Conservation (phyloP, 2,329 filamentous ascomycete genomes). For the Tolypocladium paradoxum region DNA sequence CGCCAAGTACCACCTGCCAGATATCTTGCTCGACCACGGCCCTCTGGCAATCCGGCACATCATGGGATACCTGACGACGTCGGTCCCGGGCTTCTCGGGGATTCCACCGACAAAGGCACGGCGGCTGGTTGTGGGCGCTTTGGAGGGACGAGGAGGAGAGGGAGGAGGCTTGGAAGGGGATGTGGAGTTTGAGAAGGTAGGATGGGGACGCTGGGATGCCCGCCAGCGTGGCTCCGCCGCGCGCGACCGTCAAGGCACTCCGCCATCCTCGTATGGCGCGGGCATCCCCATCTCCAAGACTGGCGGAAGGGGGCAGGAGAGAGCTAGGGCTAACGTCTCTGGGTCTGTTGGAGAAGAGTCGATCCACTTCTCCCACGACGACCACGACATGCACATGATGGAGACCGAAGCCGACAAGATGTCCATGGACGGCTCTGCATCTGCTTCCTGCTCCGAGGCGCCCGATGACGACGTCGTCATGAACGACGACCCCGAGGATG, state of each 20-base stretch:
- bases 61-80: slow-evolving; percentile 87
- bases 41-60: slow-evolving; percentile 90
- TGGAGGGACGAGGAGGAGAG: slow-evolving; percentile 67
- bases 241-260: slow-evolving; percentile 32
- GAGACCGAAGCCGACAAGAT: slow-evolving; percentile 91
- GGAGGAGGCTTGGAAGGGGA: slow-evolving; percentile 55
- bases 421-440: slow-evolving; percentile 65
- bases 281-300: slow-evolving; percentile 47
- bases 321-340: slow-evolving; percentile 37
- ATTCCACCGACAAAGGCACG: slow-evolving; percentile 86
- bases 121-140: slow-evolving; percentile 79
- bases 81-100: slow-evolving; percentile 82
- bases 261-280: slow-evolving; percentile 30
- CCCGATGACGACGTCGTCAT: slow-evolving; percentile 54
- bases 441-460: slow-evolving; percentile 67
- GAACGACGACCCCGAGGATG: slow-evolving; percentile 70
- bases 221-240: slow-evolving; percentile 55
- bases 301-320: slow-evolving; percentile 31
- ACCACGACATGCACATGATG: slow-evolving; percentile 55
- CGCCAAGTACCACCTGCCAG: slow-evolving; percentile 80
- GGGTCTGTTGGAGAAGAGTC: slow-evolving; percentile 60
- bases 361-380: slow-evolving; percentile 64
- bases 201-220: slow-evolving; percentile 95
- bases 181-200: slow-evolving; percentile 86
- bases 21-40: slow-evolving; percentile 80